These are phyloP conservation scores for Funneliformis caledonium DNA, from an alignment of 371 early-diverging fungal species.

Conservation along the genomic window DNA sequence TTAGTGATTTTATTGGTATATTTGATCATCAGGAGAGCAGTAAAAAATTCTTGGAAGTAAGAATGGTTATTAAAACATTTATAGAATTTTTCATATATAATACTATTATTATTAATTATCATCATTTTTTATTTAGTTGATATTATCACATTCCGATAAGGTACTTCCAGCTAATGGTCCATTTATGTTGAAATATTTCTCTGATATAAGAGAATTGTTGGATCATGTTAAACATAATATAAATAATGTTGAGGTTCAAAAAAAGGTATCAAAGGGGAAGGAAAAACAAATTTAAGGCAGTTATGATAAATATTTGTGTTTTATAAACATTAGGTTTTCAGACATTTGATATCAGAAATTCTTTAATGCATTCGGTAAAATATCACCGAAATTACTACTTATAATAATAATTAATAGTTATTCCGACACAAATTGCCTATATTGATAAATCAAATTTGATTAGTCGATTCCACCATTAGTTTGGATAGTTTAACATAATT, in stretches of 20 bases:
- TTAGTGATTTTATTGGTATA: not conserved
- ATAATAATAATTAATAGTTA: too few species aligned
- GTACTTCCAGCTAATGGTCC: not conserved
- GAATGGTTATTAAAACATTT: not conserved
- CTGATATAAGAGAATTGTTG: not conserved
- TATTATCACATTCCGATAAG: not conserved
- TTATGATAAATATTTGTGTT: not conserved
- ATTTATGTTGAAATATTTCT: not conserved
- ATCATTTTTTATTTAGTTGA: not conserved
- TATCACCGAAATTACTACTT: too few species aligned
- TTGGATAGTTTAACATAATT: too few species aligned
- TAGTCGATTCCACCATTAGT: too few species aligned
- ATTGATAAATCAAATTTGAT: too few species aligned
- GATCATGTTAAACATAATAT: not conserved
- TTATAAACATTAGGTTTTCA: not conserved
- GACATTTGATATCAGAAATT: too few species aligned
- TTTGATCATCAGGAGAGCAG: slow-evolving; percentile 8
- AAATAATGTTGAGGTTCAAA: not conserved
- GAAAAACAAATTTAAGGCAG: not conserved
- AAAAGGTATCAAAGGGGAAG: not conserved
- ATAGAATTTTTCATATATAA: not conserved
- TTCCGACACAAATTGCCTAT: too few species aligned
- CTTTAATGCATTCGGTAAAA: too few species aligned
- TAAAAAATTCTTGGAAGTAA: slow-evolving; percentile 19
- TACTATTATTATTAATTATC: not conserved